These are phyloP conservation scores for Myxozyma geophila DNA, from an alignment of 805 yeast genomes.

Conservation along the genomic window DNA sequence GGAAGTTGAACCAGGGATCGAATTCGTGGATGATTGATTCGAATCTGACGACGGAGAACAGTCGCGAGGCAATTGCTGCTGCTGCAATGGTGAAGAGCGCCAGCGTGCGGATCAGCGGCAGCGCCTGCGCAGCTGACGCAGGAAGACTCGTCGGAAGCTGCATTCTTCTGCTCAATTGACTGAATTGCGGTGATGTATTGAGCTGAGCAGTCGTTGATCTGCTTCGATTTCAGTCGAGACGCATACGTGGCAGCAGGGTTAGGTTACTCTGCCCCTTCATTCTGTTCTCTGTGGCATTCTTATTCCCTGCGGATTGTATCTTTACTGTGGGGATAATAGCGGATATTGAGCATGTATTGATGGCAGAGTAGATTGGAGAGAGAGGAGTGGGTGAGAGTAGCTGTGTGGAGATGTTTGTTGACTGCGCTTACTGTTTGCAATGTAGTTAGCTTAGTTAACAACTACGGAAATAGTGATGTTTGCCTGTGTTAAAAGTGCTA, in stretches of 20 bases:
- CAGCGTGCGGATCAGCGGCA: slow-evolving; percentile 28
- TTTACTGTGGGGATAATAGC: no score
- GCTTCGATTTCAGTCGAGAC: neutral
- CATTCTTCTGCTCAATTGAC: neutral
- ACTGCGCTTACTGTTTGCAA: no score
- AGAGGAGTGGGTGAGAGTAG: no score
- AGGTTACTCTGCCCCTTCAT: neutral
- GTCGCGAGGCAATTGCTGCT: slow-evolving; percentile 88
- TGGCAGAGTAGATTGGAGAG: no score
- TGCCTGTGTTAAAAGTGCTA: no score
- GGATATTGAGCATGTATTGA: no score
- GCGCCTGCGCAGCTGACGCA: slow-evolving; percentile 15
- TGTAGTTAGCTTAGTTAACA: no score
- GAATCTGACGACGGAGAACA: slow-evolving; percentile 94
- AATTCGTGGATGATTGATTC: slow-evolving; percentile 98
- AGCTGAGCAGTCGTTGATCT: neutral
- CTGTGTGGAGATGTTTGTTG: no score
- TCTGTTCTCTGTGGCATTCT: no score
- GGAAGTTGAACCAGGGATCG: slow-evolving; percentile 89
- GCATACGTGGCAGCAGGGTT: neutral
- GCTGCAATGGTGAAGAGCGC: slow-evolving; percentile 47
- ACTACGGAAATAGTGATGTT: no score
- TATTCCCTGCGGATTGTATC: no score
- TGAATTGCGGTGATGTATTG: neutral
- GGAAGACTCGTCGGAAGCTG: slow-evolving; percentile 13